phyloP scores from a whole-genome alignment of 2,329 filamentous ascomycete species.

The Neurospora crassa region DNA sequence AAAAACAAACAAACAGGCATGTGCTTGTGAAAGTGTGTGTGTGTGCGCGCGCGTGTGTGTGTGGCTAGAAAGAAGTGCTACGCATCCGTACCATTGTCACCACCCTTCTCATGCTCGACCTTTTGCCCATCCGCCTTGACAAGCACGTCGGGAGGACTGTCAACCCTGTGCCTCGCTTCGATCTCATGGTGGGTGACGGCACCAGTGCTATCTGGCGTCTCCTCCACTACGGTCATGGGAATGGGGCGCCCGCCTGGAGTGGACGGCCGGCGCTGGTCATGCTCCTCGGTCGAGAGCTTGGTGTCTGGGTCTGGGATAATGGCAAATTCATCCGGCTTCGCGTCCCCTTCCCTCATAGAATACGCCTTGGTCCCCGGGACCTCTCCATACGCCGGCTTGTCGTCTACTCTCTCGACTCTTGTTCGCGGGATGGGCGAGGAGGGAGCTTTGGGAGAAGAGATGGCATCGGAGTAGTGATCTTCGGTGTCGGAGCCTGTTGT shows the following conservation, averaged over 20 bases:
- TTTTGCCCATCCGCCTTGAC: conserved; percentile 33
- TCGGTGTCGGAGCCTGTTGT: conserved; percentile 53
- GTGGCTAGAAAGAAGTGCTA: conserved; percentile 20
- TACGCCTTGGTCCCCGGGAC: conserved; percentile 52
- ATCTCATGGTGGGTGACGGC: conserved; percentile 35
- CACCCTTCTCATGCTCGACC: conserved; percentile 21
- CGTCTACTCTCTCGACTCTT: conserved; percentile 48
- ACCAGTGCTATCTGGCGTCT: conserved; percentile 35
- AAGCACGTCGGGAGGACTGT: conserved; percentile 44
- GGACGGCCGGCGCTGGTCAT: conserved; percentile 16
- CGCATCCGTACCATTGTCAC: conserved; percentile 26
- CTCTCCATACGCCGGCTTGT: conserved; percentile 50
- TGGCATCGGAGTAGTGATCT: conserved; percentile 61
- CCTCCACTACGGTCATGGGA: conserved; percentile 44
- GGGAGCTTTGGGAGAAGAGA: conserved; percentile 35
- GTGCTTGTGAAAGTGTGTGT: neutral
- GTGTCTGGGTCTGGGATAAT: conserved; percentile 28
- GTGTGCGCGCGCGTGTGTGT: neutral
- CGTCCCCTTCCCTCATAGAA: conserved; percentile 45
- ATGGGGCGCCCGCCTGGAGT: conserved; percentile 31
- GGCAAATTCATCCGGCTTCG: conserved; percentile 51
- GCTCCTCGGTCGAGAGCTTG: conserved; percentile 19
- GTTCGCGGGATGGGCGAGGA: conserved; percentile 48
- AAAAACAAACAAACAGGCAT: conserved; percentile 8
- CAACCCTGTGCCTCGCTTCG: conserved; percentile 36